Base-by-base conservation (phyloP, 2,329 filamentous ascomycete species). In the Nemania sp. region DNA sequence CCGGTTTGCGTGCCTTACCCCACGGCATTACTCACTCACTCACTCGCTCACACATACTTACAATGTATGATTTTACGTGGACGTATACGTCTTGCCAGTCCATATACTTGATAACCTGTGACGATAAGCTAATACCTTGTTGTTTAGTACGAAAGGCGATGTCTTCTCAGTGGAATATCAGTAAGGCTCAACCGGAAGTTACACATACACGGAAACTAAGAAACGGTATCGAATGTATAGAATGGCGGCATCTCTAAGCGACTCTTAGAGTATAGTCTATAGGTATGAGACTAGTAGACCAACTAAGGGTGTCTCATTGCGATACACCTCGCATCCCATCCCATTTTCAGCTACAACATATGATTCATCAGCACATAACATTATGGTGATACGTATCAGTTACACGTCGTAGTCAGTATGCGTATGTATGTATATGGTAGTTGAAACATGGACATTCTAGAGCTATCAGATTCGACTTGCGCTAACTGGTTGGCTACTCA, bases 361-460 rank as follows among this genome's bases (percentile, higher is more conserved):
- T 24, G 60, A 64, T 60, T 22, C 24, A 67, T 55, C 59, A 29
- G 49, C 49, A 22, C 60, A 64, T 59, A 22, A n/a, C n/a, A n/a
- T n/a, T 53, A 63, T 54, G 59, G 26, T 49, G 35, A 63, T 27
- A 10, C 51, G 18, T n/a, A 27, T 22, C 43, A 2, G 55, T 54
- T 38, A 53, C 54, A 55, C 52, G 41, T 51, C 35, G 35, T 49
- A 5, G 47, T 18, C 47, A n/a, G 22, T 52, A 27, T n/a, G n/a
- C n/a, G n/a, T n/a, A n/a, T n/a, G n/a, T n/a, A n/a, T n/a, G n/a
- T 24, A 45, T 22, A 54, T 4, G 49, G 20, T n/a, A 32, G 49
- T 64, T 54, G 35, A 52, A 59, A 45, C 27, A 6, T 35, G 47
- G 26, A 10, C 27, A 27, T 15, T 32, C 38, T 5, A 38, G 29